Base-by-base conservation (phyloP, 257 asterid species). In the Nyctanthes arbortristis region DNA sequence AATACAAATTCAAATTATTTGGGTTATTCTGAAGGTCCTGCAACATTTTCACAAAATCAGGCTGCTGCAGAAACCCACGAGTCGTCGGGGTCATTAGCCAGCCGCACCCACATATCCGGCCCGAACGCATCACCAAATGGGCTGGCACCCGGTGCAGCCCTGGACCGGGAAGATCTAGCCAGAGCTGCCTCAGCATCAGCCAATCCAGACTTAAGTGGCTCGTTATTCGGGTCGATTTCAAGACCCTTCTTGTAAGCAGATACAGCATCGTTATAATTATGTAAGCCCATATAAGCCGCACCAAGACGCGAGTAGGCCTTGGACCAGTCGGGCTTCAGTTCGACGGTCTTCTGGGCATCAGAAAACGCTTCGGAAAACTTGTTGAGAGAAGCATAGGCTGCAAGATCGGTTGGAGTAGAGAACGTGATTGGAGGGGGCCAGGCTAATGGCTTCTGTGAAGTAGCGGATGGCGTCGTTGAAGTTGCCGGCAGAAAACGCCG, bases 351-450 rank as follows among this genome's bases (percentile, higher is more conserved):
- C 71, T 83, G 71, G 9, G 98, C 98, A 45, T 93, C 97, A 30
- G 94, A 20, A 4, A 92, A 83, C 13, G 98, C 98, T 20, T 88
- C 87, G 25, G 92, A 60, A 79, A 73, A 93, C 9, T 81, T 76
- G 31, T 71, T 75, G 65, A 90, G 80, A 0, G 98, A 93, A 27
- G 98, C 98, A 67, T 84, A 78, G 22, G 98, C 83, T 62, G 98
- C 98, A 69, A n/a, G 98, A 93, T 79, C 98, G 86, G 77, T 93
- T 93, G 71, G 98, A 93, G 80, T 87, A 93, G 73, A 93, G 89
- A 40, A 90, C 96, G 61, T 93, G 97, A 72, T 93, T 90, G 32
- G 87, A 67, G 0, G 98, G 96, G 25, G 90, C 39, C 1, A 90
- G 74, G 45, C 36, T 77, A 71, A 93, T 87, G 1, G 96, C 98